Percentiles rank a stretch among this genome's conserved stretches.
Evolutionary conservation across 1,284 basidiomycete species (phyloP).

Genomic region (Cutaneotrichosporon sp.): DNA sequence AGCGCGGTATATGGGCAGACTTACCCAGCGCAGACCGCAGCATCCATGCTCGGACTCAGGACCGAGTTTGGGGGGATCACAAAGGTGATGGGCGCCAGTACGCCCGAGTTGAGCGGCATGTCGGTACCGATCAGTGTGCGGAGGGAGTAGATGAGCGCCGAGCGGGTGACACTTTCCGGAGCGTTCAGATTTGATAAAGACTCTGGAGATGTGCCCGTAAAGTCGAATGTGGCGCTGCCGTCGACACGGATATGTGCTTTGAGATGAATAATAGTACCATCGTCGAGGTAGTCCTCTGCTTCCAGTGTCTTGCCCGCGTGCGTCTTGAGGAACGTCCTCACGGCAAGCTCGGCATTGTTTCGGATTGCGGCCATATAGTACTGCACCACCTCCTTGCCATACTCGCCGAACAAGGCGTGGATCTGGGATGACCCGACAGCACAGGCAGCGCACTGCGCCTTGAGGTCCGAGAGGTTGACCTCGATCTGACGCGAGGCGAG

Average conservation of each 20-base stretch:
- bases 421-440: constrained; percentile 19
- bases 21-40: constrained; percentile 75
- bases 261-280: constrained; percentile 80
- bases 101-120: constrained; percentile 90
- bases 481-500: constrained; percentile 7
- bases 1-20: background rate
- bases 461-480: constrained; percentile 20
- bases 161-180: constrained; percentile 80
- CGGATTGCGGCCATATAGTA: constrained; percentile 78
- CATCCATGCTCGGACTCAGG: constrained; percentile 73
- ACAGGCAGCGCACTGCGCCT: constrained; percentile 22
- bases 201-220: constrained; percentile 81
- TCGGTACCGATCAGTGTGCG: constrained; percentile 51
- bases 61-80: constrained; percentile 74
- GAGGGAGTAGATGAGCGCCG: constrained; percentile 83
- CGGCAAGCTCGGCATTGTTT: constrained; percentile 80
- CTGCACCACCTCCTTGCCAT: constrained; percentile 14
- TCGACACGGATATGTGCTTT: constrained; percentile 67
- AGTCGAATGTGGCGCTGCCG: constrained; percentile 83
- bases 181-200: constrained; percentile 84
- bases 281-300: constrained; percentile 54
- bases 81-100: constrained; percentile 62
- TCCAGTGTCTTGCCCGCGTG: constrained; percentile 58
- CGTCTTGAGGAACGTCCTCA: constrained; percentile 69
- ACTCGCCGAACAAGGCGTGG: constrained; percentile 12